Base-by-base conservation (phyloP, 2,329 filamentous ascomycete genomes). In the Pseudofabraea citricarpa region DNA sequence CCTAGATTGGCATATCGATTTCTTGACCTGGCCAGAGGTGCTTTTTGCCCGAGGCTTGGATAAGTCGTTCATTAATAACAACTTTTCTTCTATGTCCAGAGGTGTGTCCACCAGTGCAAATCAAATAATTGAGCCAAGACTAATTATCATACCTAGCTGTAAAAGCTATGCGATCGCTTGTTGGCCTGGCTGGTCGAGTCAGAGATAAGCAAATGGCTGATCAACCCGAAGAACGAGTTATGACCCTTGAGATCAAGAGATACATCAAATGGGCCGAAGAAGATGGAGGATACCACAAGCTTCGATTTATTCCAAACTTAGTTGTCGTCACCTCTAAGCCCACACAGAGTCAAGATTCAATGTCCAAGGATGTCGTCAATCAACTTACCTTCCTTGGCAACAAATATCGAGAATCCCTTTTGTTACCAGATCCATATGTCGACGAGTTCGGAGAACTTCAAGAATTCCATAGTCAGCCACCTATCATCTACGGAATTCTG, bases 401-500 rank as follows among this genome's bases (percentile, higher is more conserved):
- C 38, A 45, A 44, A 31, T 55, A 62, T 41, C 56, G 56, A 16
- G 47, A 54, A 27, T 21, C 49, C 15, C 48, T 59, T 15, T 37
- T 40, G 12, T 36, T 47, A 7, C 23, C 43, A 26, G 41, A 44
- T n/a, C 49, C 39, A 23, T 38, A 40, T 4, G 26, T 43, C 22
- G 52, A 54, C 39, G 54, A 53, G 20, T 20, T 44, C 6, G 55
- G 49, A 6, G 49, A 53, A 16, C 38, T 51, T 2, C 48, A 56
- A 32, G 44, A 47, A 7, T 61, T 58, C 36, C 41, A 36, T 9
- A 48, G 49, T 43, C 35, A 23, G 7, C 59, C 55, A 22, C 61
- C 62, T 3, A 43, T 63, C 12, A 48, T 64, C 18, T 64, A 63
- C 33, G 62, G 61, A 4, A 56, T 64, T 10, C 47, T 62, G n/a